phyloP scores from a whole-genome alignment of 106 monocot genomes.

The Acorus calamus region DNA sequence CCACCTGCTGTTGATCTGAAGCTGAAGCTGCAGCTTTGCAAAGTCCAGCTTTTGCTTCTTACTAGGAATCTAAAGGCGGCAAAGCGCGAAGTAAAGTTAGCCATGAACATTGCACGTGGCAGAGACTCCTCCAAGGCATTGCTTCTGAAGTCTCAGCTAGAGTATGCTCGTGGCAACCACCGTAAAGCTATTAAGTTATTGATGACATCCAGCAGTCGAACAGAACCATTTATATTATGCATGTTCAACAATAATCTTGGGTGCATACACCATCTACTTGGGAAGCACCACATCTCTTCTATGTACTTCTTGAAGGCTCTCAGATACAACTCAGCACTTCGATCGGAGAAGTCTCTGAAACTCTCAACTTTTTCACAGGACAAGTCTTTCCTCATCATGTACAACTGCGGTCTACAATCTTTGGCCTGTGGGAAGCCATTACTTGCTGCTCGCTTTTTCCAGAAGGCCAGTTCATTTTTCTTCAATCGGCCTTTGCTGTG shows the following conservation, averaged over 20 bases:
- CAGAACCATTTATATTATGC: conserved; percentile 34
- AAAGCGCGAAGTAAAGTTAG: background rate
- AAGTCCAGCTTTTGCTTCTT: conserved; percentile 49
- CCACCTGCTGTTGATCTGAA: conserved; percentile 2
- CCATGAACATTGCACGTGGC: conserved; percentile 68
- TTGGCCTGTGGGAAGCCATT: conserved; percentile 55
- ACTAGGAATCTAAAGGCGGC: conserved; percentile 31
- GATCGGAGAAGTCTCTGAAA: conserved; percentile 46
- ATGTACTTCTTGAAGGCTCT: conserved; percentile 59
- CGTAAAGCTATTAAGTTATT: conserved; percentile 71
- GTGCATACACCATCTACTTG: conserved; percentile 64
- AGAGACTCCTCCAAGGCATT: conserved; percentile 72
- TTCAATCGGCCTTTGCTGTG: conserved; percentile 51
- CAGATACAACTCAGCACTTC: conserved; percentile 21
- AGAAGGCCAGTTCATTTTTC: conserved; percentile 42
- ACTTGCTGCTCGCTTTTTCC: conserved; percentile 60
- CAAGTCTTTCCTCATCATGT: conserved; percentile 50
- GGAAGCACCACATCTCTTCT: conserved; percentile 35
- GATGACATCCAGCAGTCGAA: conserved; percentile 38
- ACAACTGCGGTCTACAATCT: conserved; percentile 76
- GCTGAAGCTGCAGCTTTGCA: conserved; percentile 12
- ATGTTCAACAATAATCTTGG: conserved; percentile 70
- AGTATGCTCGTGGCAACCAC: conserved; percentile 76
- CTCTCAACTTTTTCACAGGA: conserved; percentile 61
- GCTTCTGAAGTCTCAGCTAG: conserved; percentile 77